These are phyloP conservation scores for Psilocybe mexicana DNA, from an alignment of 1,284 basidiomycete genomes.

Conservation along the genomic window DNA sequence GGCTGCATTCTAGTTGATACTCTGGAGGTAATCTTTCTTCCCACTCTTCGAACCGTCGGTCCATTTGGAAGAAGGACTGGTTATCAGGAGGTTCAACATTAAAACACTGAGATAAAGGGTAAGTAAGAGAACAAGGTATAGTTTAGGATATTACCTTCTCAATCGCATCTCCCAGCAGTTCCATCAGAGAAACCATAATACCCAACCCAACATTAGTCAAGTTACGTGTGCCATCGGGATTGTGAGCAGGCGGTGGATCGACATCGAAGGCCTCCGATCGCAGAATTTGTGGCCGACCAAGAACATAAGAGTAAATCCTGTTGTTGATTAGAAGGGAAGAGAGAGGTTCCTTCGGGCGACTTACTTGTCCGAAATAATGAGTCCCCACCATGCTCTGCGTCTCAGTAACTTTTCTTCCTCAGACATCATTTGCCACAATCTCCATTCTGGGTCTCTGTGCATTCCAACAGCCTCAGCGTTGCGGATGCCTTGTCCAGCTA, in stretches of 20 bases:
- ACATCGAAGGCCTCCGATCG: slow-evolving; percentile 40
- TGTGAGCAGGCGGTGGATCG: slow-evolving; percentile 32
- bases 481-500: slow-evolving; percentile 45
- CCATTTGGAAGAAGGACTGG: slow-evolving; percentile 39
- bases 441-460: slow-evolving; percentile 51
- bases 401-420: slow-evolving; percentile 46
- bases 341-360: slow-evolving; percentile 15
- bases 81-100: slow-evolving; percentile 36
- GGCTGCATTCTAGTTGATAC: slow-evolving; percentile 29
- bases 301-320: slow-evolving; percentile 45
- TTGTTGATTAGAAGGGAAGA: slow-evolving; percentile 16
- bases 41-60: slow-evolving; percentile 45
- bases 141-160: slow-evolving; percentile 33
- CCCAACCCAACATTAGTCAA: slow-evolving; percentile 37
- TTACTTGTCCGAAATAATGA: slow-evolving; percentile 49
- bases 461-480: slow-evolving; percentile 51
- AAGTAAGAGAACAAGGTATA: not conserved
- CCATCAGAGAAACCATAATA: slow-evolving; percentile 38
- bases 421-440: slow-evolving; percentile 49
- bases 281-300: slow-evolving; percentile 48
- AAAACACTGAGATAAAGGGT: slow-evolving; percentile 37
- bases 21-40: slow-evolving; percentile 38
- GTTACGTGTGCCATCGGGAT: slow-evolving; percentile 39
- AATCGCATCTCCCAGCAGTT: slow-evolving; percentile 42
- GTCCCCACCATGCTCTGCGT: slow-evolving; percentile 49